Evolutionary conservation across 805 yeast genomes (phyloP).

Genomic region (Sugiyamaella marilandica): DNA sequence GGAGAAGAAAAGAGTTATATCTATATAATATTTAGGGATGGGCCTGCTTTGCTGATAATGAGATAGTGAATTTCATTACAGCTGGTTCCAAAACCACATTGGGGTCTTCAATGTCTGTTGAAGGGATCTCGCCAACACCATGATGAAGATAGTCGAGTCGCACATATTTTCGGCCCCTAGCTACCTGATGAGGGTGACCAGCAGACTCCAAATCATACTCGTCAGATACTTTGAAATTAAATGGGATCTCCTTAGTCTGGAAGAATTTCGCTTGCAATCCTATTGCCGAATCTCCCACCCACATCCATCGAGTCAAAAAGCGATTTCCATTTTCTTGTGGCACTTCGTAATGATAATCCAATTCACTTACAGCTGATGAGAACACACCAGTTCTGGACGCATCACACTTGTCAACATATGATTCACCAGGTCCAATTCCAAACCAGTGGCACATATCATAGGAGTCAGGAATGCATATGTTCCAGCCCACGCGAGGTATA

Average conservation of each 20-base stretch:
- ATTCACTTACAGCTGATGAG: slow-evolving; percentile 13
- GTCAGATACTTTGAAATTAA: slow-evolving; percentile 15
- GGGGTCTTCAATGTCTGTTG: not conserved
- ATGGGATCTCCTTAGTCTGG: not conserved
- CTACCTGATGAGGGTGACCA: slow-evolving; percentile 24
- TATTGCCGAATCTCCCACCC: slow-evolving; percentile 1
- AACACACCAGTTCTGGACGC: slow-evolving; percentile 28
- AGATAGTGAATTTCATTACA: not conserved
- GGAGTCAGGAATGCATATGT: slow-evolving; percentile 24
- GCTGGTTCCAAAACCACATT: not conserved
- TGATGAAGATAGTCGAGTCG: slow-evolving; percentile 26
- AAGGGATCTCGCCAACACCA: slow-evolving; percentile 22
- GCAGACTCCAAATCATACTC: slow-evolving; percentile 18
- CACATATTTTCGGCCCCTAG: slow-evolving; percentile 13
- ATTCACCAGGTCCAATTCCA: slow-evolving; percentile 37
- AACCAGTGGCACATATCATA: slow-evolving; percentile 28
- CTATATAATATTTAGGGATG: too few species aligned
- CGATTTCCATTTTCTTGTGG: slow-evolving; percentile 38
- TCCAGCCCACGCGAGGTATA: slow-evolving; percentile 35
- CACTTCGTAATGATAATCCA: slow-evolving; percentile 32
- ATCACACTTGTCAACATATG: slow-evolving; percentile 32
- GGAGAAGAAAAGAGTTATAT: too few species aligned
- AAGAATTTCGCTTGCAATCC: not conserved
- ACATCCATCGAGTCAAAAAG: slow-evolving; percentile 31
- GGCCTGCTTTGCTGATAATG: not conserved